Evolutionary conservation across 169 alveolate species (phyloP), one percentile per base, ranked within the genome.

Genomic region (Amoebophrya sp.): DNA sequence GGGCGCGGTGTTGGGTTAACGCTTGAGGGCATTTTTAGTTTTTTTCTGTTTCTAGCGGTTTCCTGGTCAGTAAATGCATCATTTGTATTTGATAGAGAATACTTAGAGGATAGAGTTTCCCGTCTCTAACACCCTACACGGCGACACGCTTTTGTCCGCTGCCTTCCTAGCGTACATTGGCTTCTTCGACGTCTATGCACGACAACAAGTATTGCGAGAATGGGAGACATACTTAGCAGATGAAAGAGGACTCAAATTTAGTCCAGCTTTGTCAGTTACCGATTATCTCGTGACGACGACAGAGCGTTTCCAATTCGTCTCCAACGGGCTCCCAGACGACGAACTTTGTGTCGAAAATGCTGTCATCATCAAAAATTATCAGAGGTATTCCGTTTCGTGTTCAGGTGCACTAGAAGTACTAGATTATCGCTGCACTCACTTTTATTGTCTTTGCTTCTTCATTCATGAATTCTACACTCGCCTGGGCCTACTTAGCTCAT

Each of bases 321-420:
- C 98, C 2, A 95, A 96, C 92, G 97, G 96, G 40, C 96, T 98
- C 12, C 99, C 99, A 0, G 97, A 98, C 83, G 99, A 99, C 94
- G 99, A 98, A 92, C 95, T 98, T 26, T 98, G 99, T 91, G 95
- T 97, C 40, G 99, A 98, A 95, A 98, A 98, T 95, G 99, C 99
- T 18, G 97, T 98, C 55, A 97, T 98, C 89, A 95, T 98, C 89
- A 95, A 95, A 89, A 91, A 94, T 54, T 94, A 90, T 89, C 14
- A 40, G 41, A 23, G 26, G 91, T 14, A 40, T 38, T 23, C n/a
- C 34, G 1, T 1, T 89, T 0, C 78, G 78, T 54, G 78, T 14
- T 26, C 26, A 54, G n/a, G n/a, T n/a, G n/a, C n/a, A n/a, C n/a
- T n/a, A n/a, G n/a, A n/a, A n/a, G n/a, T n/a, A n/a, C n/a, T n/a